Evolutionary conservation across 176 grass and related monocot species (phyloP), one percentile per base, ranked within the genome.

Genomic region (Eleusine coracana): DNA sequence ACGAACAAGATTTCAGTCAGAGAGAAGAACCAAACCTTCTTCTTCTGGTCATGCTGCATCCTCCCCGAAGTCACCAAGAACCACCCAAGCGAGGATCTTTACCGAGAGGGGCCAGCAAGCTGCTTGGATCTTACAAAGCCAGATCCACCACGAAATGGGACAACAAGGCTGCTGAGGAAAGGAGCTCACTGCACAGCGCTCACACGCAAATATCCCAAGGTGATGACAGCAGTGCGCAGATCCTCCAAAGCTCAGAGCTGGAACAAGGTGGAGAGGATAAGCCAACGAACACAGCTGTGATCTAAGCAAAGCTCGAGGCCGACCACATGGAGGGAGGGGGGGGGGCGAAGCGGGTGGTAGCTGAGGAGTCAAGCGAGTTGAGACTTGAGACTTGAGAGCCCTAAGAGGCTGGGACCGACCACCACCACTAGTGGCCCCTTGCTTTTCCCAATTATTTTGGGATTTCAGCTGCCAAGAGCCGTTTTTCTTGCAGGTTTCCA

Each of bases 41-140:
- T 88, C 76, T 45, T 80, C 80, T 81, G 86, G 66, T 82, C 89
- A 51, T 88, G 76, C 80, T 84, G 89, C 86, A 73, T 85, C 70
- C 59, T 77, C 45, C 73, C 38, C 59, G 72, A 27, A 74, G 74
- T 78, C 61, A 70, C 34, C 71, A 45, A 20, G 48, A 74, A 87
- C 52, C 64, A 70, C 71, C 25, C 34, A 71, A 64, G 45, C 37
- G 28, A 29, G 68, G 48, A 69, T 83, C 50, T 85, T 82, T 20
- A 8, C 14, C 21, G 46, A 31, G 46, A 63, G 27, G 51, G 44
- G 63, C 63, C 75, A 29, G 73, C 61, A 86, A 83, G 60, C 12
- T 55, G 60, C 12, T 55, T 1, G 80, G 74, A 79, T 86, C 88
- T 90, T 83, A 31, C 4, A 46, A 46, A 70, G 10, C 14, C 63